Percentiles rank a stretch among this genome's conserved stretches.
phyloP scores from a whole-genome alignment of 106 monocot species.

The Acorus gramineus region DNA sequence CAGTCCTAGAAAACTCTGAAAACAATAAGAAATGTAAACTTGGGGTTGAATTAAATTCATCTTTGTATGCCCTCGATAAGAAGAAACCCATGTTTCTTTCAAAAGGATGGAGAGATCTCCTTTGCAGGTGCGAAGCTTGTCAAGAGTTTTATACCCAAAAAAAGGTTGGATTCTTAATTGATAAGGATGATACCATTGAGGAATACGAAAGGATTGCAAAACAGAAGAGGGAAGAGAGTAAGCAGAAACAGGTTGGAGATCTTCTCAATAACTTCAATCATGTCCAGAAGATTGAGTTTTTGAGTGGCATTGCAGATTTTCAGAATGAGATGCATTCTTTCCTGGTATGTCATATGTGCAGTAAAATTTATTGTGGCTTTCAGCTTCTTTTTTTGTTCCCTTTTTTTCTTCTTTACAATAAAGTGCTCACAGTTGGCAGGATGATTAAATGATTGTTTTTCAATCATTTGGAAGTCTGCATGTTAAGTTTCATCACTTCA shows the following conservation, averaged over 20 bases:
- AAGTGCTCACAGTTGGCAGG: no score
- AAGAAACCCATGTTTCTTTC: constrained; percentile 73
- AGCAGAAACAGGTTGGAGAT: constrained; percentile 76
- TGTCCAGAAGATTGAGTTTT: constrained; percentile 87
- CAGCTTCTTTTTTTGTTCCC: background rate
- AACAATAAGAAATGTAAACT: constrained; percentile 40
- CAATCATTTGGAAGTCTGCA: no score
- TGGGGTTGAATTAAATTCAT: constrained; percentile 38
- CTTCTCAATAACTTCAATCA: constrained; percentile 71
- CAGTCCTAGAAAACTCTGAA: constrained; percentile 13
- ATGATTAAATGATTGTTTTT: no score
- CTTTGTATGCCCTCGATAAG: constrained; percentile 20
- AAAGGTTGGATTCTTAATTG: constrained; percentile 50
- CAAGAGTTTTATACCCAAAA: constrained; percentile 47
- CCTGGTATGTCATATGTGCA: constrained; percentile 40
- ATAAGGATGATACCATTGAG: constrained; percentile 71
- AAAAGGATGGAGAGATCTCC: constrained; percentile 66
- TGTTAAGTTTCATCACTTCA: no score
- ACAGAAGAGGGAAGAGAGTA: constrained; percentile 59
- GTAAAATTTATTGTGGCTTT: no score
- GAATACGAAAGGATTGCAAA: constrained; percentile 85
- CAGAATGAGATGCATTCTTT: constrained; percentile 74
- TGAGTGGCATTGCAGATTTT: constrained; percentile 79
- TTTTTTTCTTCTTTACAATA: background rate
- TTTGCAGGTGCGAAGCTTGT: constrained; percentile 70